These are phyloP conservation scores for Bremia lactucae DNA, from an alignment of 352 stramenopile species.

Conservation along the genomic window DNA sequence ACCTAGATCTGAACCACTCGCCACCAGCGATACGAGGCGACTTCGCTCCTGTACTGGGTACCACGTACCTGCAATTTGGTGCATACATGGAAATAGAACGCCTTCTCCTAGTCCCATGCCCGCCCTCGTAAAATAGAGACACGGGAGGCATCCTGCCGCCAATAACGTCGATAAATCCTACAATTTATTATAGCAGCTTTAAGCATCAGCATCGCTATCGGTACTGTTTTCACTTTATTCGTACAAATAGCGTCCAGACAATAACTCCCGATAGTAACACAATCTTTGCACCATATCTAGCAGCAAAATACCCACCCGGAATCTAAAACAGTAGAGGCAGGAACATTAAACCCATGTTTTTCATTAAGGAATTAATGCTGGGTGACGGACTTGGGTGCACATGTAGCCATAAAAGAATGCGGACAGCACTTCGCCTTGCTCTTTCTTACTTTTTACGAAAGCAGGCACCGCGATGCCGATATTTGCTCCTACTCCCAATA, in stretches of 20 bases:
- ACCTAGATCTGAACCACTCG: slow-evolving; percentile 68
- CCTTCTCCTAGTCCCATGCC: slow-evolving; percentile 81
- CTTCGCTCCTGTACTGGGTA: slow-evolving; percentile 76
- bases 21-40: slow-evolving; percentile 66
- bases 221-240: slow-evolving; percentile 2
- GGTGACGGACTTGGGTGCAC: slow-evolving; percentile 53
- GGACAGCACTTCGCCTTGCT: slow-evolving; percentile 73
- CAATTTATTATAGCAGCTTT: not conserved
- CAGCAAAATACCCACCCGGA: slow-evolving; percentile 59
- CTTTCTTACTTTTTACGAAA: slow-evolving; percentile 61
- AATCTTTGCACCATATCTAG: slow-evolving; percentile 55
- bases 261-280: slow-evolving; percentile 69
- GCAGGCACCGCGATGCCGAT: slow-evolving; percentile 76
- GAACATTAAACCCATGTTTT: not conserved
- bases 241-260: slow-evolving; percentile 74
- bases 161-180: slow-evolving; percentile 67
- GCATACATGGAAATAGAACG: slow-evolving; percentile 84
- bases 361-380: not conserved
- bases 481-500: slow-evolving; percentile 49
- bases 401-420: slow-evolving; percentile 86
- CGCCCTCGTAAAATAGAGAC: slow-evolving; percentile 63
- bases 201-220: not conserved
- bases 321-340: slow-evolving; percentile 30
- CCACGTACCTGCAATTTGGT: slow-evolving; percentile 76
- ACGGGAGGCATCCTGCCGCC: slow-evolving; percentile 43